These are phyloP conservation scores for Excoecaria agallocha DNA, from an alignment of 345 rosid species.

Conservation along the genomic window DNA sequence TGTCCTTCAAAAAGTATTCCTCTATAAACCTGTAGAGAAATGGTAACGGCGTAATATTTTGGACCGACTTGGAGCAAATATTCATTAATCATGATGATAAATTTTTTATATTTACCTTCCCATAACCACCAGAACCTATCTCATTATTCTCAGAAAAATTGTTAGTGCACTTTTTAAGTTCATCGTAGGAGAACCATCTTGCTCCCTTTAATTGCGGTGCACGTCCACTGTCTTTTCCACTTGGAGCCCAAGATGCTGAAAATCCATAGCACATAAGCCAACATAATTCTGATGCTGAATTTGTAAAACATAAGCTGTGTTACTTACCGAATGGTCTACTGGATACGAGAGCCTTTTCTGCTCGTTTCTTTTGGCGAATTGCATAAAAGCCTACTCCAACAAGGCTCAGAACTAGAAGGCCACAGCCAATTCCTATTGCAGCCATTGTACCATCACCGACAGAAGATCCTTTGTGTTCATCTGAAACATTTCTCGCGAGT, in stretches of 20 bases:
- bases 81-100: background rate
- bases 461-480: slow-evolving; percentile 33
- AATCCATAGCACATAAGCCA: slow-evolving; percentile 5
- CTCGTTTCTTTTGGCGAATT: slow-evolving; percentile 84
- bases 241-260: slow-evolving; percentile 86
- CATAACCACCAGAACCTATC: slow-evolving; percentile 93
- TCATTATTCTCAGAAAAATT: slow-evolving; percentile 69
- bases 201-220: slow-evolving; percentile 96
- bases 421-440: slow-evolving; percentile 52
- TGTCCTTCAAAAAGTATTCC: slow-evolving; percentile 82
- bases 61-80: background rate
- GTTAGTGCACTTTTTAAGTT: slow-evolving; percentile 73
- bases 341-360: slow-evolving; percentile 81
- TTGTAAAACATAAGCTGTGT: background rate
- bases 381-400: slow-evolving; percentile 70
- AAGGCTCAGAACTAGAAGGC: slow-evolving; percentile 56
- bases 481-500: slow-evolving; percentile 39
- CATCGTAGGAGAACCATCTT: slow-evolving; percentile 89
- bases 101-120: slow-evolving; percentile 51
- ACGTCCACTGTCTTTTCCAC: slow-evolving; percentile 80
- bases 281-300: background rate
- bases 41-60: background rate
- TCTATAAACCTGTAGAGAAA: slow-evolving; percentile 60
- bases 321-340: slow-evolving; percentile 84
- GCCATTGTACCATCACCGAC: slow-evolving; percentile 42